Evolutionary conservation across 2,329 filamentous ascomycete genomes (phyloP).

Genomic region (Purpureocillium takamizusanense): DNA sequence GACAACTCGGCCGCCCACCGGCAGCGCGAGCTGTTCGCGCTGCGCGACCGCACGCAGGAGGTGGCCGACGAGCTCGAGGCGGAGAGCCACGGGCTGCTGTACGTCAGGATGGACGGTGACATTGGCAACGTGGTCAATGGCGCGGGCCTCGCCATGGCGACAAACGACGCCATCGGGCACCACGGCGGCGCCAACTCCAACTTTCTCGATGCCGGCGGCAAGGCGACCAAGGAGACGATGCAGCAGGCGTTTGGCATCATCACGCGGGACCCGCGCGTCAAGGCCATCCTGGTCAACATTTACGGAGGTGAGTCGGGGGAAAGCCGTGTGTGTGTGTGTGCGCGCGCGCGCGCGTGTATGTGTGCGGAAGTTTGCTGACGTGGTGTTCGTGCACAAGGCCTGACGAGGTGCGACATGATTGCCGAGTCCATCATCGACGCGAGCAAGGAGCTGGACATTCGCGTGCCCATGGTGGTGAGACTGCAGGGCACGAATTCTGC

Average conservation of each 20-base stretch:
- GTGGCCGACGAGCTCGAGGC: conserved; percentile 25
- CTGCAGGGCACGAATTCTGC: conserved; percentile 38
- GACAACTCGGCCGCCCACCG: conserved; percentile 37
- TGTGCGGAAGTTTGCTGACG: no score
- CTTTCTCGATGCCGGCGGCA: conserved; percentile 84
- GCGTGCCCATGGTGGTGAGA: conserved; percentile 34
- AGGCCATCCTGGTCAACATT: conserved; percentile 54
- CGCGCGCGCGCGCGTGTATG: no score
- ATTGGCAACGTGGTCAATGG: conserved; percentile 85
- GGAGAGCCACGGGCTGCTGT: conserved; percentile 63
- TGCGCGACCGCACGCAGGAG: conserved; percentile 24
- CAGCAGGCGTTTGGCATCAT: conserved; percentile 68
- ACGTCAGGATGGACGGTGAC: conserved; percentile 53
- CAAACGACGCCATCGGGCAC: conserved; percentile 65
- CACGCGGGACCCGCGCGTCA: conserved; percentile 60
- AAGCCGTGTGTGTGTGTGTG: no score
- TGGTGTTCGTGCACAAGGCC: conserved; percentile 24
- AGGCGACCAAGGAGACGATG: conserved; percentile 76
- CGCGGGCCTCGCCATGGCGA: conserved; percentile 86
- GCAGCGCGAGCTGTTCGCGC: conserved; percentile 27
- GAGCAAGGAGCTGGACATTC: conserved; percentile 24
- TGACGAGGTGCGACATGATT: conserved; percentile 41
- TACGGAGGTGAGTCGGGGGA: conserved; percentile 26
- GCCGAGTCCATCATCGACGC: conserved; percentile 38
- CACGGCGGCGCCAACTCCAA: conserved; percentile 66